phyloP scores from a whole-genome alignment of 75 land plant species.

The Cunninghamia lanceolata region DNA sequence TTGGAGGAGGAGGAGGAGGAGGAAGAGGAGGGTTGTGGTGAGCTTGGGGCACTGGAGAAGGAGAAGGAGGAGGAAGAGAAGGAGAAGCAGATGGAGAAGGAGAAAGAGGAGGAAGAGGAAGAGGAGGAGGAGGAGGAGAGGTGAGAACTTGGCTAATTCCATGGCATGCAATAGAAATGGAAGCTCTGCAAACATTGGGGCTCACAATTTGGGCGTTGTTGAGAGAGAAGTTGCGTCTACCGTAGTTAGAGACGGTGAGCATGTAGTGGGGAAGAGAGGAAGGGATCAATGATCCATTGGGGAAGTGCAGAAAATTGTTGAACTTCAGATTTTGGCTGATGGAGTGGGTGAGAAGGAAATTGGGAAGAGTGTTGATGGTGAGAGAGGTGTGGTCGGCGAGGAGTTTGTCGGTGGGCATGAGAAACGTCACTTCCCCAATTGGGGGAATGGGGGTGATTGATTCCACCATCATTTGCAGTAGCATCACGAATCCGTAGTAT shows the following conservation, averaged over 20 bases:
- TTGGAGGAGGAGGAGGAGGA: neutral
- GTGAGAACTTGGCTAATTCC: slow-evolving; percentile 31
- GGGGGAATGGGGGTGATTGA: neutral
- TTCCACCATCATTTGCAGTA: neutral
- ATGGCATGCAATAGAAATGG: slow-evolving; percentile 42
- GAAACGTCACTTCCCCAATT: neutral
- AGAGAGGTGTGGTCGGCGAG: neutral
- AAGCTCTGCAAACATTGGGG: slow-evolving; percentile 37
- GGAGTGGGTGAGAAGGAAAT: slow-evolving; percentile 37
- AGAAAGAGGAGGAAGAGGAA: neutral
- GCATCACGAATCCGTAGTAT: neutral
- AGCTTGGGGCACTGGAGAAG: neutral
- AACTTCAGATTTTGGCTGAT: slow-evolving; percentile 33
- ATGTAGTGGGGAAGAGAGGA: slow-evolving; percentile 16
- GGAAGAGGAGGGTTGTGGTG: neutral
- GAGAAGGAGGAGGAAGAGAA: neutral
- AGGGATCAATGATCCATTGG: slow-evolving; percentile 36
- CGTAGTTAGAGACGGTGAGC: slow-evolving; percentile 28
- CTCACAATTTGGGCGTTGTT: slow-evolving; percentile 37
- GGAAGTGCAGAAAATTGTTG: slow-evolving; percentile 30
- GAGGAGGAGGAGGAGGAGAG: no score
- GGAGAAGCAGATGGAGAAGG: neutral
- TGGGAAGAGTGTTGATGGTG: neutral
- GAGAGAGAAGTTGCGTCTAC: slow-evolving; percentile 23
- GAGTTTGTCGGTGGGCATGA: neutral